phyloP scores from a whole-genome alignment of 305 asterid genomes.

The Fraxinus latifolia region DNA sequence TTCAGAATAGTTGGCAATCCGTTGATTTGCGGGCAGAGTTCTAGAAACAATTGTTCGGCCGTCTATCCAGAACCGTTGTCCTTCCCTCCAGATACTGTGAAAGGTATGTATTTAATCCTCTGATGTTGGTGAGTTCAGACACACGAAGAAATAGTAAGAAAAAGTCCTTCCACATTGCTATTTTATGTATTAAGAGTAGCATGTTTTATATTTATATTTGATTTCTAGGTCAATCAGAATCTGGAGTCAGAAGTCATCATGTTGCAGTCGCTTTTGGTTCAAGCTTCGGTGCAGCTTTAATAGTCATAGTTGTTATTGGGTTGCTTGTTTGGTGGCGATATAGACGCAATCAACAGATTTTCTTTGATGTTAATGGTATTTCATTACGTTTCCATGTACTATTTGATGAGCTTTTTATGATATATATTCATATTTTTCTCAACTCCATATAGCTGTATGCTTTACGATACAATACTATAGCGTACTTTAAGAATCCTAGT shows the following conservation, averaged over 20 bases:
- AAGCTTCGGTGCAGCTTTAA: slow-evolving; percentile 61
- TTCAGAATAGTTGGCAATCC: slow-evolving; percentile 84
- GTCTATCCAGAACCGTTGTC: slow-evolving; percentile 80
- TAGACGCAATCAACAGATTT: slow-evolving; percentile 79
- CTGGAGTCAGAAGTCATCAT: slow-evolving; percentile 47
- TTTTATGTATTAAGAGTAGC: background rate
- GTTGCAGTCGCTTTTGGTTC: slow-evolving; percentile 63
- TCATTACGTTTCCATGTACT: background rate
- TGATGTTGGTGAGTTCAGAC: background rate
- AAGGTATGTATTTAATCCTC: slow-evolving; percentile 37
- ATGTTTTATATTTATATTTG: background rate
- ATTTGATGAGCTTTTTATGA: background rate
- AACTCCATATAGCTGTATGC: background rate
- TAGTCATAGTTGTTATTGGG: slow-evolving; percentile 42
- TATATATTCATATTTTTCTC: background rate
- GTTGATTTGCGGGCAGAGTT: slow-evolving; percentile 63
- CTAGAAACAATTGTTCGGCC: slow-evolving; percentile 66
- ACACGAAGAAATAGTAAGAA: background rate
- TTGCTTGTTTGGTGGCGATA: slow-evolving; percentile 75
- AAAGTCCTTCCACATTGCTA: background rate
- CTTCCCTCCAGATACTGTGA: slow-evolving; percentile 59
- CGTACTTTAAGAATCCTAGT: background rate
- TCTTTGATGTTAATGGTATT: slow-evolving; percentile 88
- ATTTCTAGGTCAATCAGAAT: slow-evolving; percentile 47
- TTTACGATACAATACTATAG: background rate